Base-by-base conservation (phyloP, 352 stramenopile species). In the Globisporangium perplexum region DNA sequence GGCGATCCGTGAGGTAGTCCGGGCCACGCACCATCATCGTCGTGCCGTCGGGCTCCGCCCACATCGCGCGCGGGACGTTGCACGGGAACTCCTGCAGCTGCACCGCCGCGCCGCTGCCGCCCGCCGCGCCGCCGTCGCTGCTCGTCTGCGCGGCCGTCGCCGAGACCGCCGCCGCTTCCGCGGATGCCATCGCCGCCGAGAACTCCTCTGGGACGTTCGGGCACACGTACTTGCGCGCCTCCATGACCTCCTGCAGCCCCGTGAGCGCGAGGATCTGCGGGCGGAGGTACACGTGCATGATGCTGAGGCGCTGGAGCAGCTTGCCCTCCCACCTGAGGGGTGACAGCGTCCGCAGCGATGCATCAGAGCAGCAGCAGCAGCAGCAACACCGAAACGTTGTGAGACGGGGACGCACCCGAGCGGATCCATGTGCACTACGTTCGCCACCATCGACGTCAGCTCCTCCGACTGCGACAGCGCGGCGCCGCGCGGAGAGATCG, bases 141-240 rank as follows among this genome's bases (percentile, higher is more conserved):
- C 44, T 36, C 4, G 14, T 11, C 22, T 55, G 35, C 3, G 41
- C 44, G 0, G 44, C 39, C 10, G 38, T 33, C 20, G 41, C 12
- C 20, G 44, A 28, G 3, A 39, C 33, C 46, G 41, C 42, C 11
- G 44, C 61, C 7, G 50, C 50, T 3, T 64, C 71, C 7, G 57
- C 47, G 12, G 72, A 69, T 18, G 63, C 66, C 47, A 82, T 62
- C 0, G 59, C 72, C 4, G 70, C 64, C 1, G 71, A 67, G 39
- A 90, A 83, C 46, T 83, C 74, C 46, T 87, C 77, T 0, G 77
- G 65, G 12, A 87, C 70, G 52, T 89, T 86, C 3, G 75, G 75
- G 20, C 72, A 86, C 38, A 86, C 76, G 51, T 86, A 90, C 53
- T 90, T 88, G 23, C 74, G 71, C 22, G 77, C 77, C 39, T 90